Evolutionary conservation across 306 rosid genomes (phyloP).

Genomic region (Amphicarpaea edgeworthii): DNA sequence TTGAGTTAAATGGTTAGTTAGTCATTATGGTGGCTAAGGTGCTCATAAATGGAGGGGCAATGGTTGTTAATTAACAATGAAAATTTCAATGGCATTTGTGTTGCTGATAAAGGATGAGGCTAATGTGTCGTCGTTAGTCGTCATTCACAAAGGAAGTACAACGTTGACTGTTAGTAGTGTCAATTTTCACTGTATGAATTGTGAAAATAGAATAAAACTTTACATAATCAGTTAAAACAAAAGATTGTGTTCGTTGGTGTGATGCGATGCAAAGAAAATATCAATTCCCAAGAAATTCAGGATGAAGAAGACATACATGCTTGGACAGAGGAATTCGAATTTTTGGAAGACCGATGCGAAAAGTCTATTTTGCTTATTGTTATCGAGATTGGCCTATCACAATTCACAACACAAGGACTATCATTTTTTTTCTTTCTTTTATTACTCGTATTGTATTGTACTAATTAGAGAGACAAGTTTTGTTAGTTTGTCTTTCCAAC

Average conservation of each 20-base stretch:
- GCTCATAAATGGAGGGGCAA: too few relatives aligned
- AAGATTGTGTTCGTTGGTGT: neutral
- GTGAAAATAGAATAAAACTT: neutral
- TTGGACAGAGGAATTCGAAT: slow-evolving; percentile 42
- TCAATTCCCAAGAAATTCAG: slow-evolving; percentile 35
- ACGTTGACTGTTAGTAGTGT: too few relatives aligned
- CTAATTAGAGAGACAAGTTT: slow-evolving; percentile 55
- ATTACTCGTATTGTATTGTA: neutral
- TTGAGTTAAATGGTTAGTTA: too few relatives aligned
- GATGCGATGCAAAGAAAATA: neutral
- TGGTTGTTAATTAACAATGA: too few relatives aligned
- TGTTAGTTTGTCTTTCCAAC: slow-evolving; percentile 64
- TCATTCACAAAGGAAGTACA: too few relatives aligned
- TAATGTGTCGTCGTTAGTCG: too few relatives aligned
- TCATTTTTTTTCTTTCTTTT: neutral
- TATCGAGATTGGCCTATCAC: slow-evolving; percentile 42
- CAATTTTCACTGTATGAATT: too few relatives aligned
- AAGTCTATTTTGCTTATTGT: neutral
- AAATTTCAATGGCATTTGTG: too few relatives aligned
- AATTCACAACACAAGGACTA: neutral
- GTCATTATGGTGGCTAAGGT: too few relatives aligned
- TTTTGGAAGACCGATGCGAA: slow-evolving; percentile 47
- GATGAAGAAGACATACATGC: neutral
- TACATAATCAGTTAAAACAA: neutral
- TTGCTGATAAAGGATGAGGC: too few relatives aligned